Base-by-base conservation (phyloP, 2,329 filamentous ascomycete genomes). In the Cordyceps tenuipes region DNA sequence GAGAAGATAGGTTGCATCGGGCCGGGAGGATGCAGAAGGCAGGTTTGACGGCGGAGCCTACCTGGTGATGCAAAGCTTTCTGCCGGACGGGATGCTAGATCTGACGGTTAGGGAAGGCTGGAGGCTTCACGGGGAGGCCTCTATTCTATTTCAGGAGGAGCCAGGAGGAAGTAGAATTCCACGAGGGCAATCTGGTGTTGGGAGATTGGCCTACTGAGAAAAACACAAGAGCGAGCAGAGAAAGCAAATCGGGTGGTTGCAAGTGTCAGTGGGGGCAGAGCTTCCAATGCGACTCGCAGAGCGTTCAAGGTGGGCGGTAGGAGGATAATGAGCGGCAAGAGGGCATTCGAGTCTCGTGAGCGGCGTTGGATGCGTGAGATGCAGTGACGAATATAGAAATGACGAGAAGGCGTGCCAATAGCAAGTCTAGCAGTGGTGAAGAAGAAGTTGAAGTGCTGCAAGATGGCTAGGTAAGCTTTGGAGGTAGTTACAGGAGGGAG, bases 221-320 rank as follows among this genome's bases (percentile, higher is more conserved):
- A 50, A 49, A 48, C 29, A 57, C 54, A 57, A 49, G 55, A 56
- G 53, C 53, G 44, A 57, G 44, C 31, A 57, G 44, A 19, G 46
- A 26, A 17, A 47, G 55, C 55, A 57, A 50, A 50, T 57, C 54
- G 21, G 21, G 43, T 21, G 44, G 6, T 19, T 57, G 55, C 55
- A 47, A 36, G 43, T 56, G 53, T 47, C 53, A 57, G 36, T 50
- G 36, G 55, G 46, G 47, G 29, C 46, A 34, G 54, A 43, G 54
- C 44, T 39, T 49, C 55, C 55, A 43, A 23, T n/a, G 34, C 46
- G 31, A 19, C 17, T 29, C 17, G 23, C 29, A 29, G 34, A 34
- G 47, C 15, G 34, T 26, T 19, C 10, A 19, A 12, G 54, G 21
- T 13, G 12, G 10, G 34, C 3, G 8, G 34, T 36, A 36, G 34